A percentile compares a stretch with the other conserved stretches of the same genome.
Evolutionary conservation across 2,329 filamentous ascomycete species (phyloP).

Genomic region (Magnaporthiopsis incrustans): DNA sequence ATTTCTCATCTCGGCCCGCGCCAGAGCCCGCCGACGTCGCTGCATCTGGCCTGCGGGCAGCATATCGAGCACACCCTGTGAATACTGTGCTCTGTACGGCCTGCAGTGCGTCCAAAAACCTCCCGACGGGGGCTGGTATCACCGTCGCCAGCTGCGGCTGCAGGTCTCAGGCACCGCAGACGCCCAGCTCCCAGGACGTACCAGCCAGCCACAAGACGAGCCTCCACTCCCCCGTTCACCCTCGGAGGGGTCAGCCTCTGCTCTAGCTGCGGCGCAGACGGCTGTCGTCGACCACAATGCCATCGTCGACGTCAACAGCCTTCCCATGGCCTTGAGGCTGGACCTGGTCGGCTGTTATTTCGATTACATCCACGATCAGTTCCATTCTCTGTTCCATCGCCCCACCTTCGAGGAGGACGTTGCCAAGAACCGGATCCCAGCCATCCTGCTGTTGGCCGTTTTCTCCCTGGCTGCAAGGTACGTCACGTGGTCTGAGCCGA

Average conservation of each 20-base stretch:
- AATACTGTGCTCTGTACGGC: neutral
- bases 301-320: neutral
- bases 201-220: neutral
- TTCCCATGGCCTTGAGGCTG: neutral
- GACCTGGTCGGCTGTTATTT: constrained; percentile 25
- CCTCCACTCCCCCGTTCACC: neutral
- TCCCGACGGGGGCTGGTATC: neutral
- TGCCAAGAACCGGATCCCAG: constrained; percentile 14
- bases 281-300: neutral
- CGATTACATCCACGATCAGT: constrained; percentile 24
- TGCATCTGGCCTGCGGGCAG: neutral
- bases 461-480: constrained; percentile 16
- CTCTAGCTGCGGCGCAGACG: too few relatives aligned
- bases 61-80: neutral
- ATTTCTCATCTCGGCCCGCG: neutral
- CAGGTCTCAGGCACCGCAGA: neutral
- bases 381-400: constrained; percentile 25
- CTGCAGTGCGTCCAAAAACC: neutral
- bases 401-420: constrained; percentile 19
- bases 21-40: neutral
- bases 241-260: neutral
- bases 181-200: too few relatives aligned
- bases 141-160: neutral
- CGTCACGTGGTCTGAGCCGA: too few relatives aligned
- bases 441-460: constrained; percentile 18